Evolutionary conservation across 1,284 basidiomycete species (phyloP), one percentile per base, ranked within the genome.

Genomic region (Rhodotorula sp.): DNA sequence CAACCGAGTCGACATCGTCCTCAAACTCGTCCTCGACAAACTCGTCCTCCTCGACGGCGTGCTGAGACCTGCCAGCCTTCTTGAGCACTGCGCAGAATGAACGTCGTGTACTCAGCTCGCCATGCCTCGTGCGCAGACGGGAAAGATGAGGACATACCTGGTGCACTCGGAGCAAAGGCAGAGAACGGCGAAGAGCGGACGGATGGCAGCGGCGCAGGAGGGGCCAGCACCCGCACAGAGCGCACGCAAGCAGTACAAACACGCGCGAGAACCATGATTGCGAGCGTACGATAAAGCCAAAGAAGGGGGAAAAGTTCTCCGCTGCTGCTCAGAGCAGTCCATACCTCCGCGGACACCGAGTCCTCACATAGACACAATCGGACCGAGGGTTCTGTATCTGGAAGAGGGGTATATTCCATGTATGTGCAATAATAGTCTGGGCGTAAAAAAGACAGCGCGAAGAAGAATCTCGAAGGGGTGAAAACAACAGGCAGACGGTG

Each of bases 11-110:
- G 59, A 60, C n/a, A 38, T 67, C 66, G 61, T 67, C 64, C 45
- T 65, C 66, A 54, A 67, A 62, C 38, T 55, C 34, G 55, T 67
- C 66, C 61, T 62, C 66, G 45, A 49, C 47, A 14, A 62, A 62
- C 43, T 63, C 62, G 4, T 64, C 63, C n/a, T 67, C 66, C 26
- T 50, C 66, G 49, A 54, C 50, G 12, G 54, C 59, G 26, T 47
- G 43, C 26, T 23, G 47, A 3, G 47, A 19, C 31, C 48, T 38
- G 45, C 28, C 31, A 16, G 55, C 56, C 48, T 67, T 67, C 49
- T 63, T 67, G 47, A 26, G 23, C 8, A 23, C 66, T 67, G 47
- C 21, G 49, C 12, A 47, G n/a, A 23, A 14, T 3, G 10, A 28
- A 56, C 23, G 49, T 47, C 48, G 7, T 31, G 19, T 28, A n/a